phyloP scores from a whole-genome alignment of 1,284 basidiomycete species.

The Cystobasidium slooffiae region DNA sequence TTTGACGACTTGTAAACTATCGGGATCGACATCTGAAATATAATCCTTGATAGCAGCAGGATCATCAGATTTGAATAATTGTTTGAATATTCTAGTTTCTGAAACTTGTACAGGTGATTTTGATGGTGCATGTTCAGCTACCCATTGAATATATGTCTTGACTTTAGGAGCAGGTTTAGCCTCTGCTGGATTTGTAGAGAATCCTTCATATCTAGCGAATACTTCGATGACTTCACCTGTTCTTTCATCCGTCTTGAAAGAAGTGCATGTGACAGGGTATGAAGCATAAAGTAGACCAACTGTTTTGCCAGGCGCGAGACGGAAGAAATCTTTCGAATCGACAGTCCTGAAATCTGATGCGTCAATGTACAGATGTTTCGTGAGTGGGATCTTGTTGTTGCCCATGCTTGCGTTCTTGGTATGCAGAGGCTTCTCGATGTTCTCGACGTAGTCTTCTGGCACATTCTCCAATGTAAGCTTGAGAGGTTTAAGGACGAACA shows the following conservation, averaged over 20 bases:
- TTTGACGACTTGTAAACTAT: conserved; percentile 76
- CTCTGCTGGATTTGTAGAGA: conserved; percentile 46
- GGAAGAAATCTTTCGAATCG: conserved; percentile 95
- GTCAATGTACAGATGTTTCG: conserved; percentile 90
- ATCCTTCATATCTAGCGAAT: conserved; percentile 73
- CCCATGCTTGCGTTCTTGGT: conserved; percentile 92
- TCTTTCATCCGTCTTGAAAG: conserved; percentile 74
- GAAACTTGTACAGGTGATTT: conserved; percentile 81
- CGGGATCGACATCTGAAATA: conserved; percentile 74
- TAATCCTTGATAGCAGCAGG: conserved; percentile 74
- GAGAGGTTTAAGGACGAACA: conserved; percentile 90
- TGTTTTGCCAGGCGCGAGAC: conserved; percentile 93
- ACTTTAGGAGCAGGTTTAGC: conserved; percentile 65
- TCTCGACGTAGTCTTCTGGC: conserved; percentile 78
- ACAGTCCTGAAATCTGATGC: conserved; percentile 88
- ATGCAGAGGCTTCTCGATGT: conserved; percentile 90
- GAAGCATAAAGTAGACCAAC: conserved; percentile 97
- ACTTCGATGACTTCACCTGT: conserved; percentile 79
- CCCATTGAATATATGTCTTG: conserved; percentile 98
- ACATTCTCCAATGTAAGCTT: conserved; percentile 91
- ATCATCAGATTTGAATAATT: conserved; percentile 91
- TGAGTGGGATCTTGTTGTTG: conserved; percentile 80
- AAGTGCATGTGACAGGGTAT: conserved; percentile 89
- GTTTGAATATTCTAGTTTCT: conserved; percentile 90
- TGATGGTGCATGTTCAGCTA: conserved; percentile 78